A percentile compares a stretch with the other conserved stretches of the same genome.
These are phyloP conservation scores for Saccharomycopsis guyanensis DNA, from an alignment of 805 yeast genomes.

Conservation along the genomic window DNA sequence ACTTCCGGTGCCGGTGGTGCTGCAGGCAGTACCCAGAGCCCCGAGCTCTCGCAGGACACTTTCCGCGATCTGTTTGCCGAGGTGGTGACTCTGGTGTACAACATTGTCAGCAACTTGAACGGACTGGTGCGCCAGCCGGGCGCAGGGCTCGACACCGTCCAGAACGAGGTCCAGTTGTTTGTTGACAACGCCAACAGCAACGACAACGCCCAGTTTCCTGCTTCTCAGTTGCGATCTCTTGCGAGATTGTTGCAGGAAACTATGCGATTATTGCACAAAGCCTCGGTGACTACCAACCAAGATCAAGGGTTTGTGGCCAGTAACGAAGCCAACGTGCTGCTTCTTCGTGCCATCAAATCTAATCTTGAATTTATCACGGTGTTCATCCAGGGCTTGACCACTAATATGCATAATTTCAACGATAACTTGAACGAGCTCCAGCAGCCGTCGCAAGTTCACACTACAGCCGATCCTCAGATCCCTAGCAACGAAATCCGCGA, in stretches of 20 bases:
- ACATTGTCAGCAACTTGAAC: slow-evolving; percentile 3
- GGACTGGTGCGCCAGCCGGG: background rate
- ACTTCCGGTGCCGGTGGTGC: background rate
- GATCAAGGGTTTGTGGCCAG: background rate
- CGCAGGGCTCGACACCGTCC: background rate
- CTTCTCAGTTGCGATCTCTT: slow-evolving; percentile 1
- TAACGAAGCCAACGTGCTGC: slow-evolving; percentile 2
- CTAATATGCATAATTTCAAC: slow-evolving; percentile 2
- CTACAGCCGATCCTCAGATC: background rate
- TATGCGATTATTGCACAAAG: slow-evolving; percentile 1
- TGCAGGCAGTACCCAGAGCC: no score
- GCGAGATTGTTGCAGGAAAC: slow-evolving; percentile 5
- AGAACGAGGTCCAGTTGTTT: background rate
- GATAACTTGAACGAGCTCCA: slow-evolving; percentile 1
- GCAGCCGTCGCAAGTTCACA: no score
- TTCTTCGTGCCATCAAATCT: slow-evolving; percentile 2
- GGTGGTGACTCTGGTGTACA: slow-evolving; percentile 2
- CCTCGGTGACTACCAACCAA: background rate
- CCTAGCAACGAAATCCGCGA: slow-evolving; percentile 2
- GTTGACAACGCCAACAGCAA: background rate
- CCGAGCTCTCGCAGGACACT: no score
- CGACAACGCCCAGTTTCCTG: background rate
- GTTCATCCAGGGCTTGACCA: slow-evolving; percentile 1
- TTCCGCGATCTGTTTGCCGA: slow-evolving; percentile 5
- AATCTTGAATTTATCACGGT: slow-evolving; percentile 3